Conservation (phyloP, 1,139 yeast species). For the Geotrichum klebahnii region DNA sequence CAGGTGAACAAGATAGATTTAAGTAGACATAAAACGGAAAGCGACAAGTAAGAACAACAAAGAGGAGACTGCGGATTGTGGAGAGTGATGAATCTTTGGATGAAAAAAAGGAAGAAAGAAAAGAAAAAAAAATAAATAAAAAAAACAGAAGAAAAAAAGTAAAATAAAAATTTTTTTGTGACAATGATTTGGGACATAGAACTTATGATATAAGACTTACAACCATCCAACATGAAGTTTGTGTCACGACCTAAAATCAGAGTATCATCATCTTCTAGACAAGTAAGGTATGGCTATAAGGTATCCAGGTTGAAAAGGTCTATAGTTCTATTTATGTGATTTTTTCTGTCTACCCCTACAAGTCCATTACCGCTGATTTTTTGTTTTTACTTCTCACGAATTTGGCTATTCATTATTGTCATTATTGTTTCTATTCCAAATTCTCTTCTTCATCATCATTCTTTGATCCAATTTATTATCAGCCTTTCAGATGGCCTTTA, state of each 20-base stretch:
- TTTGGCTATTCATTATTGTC: neutral
- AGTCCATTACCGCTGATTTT: neutral
- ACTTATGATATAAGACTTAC: no score
- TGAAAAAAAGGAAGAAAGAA: neutral
- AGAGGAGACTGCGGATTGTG: neutral
- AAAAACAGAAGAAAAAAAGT: neutral
- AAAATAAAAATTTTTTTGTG: slow-evolving; percentile 7
- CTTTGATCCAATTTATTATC: no score
- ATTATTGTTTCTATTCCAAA: no score
- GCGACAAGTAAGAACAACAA: slow-evolving; percentile 1
- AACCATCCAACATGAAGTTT: no score
- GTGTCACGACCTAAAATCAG: neutral
- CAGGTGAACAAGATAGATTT: slow-evolving; percentile 1
- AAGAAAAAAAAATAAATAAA: neutral
- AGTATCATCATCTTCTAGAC: no score
- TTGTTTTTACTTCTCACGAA: neutral
- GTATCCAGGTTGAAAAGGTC: neutral
- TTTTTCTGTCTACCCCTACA: no score
- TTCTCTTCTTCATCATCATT: no score
- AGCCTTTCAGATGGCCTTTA: no score
- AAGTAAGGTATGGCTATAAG: neutral
- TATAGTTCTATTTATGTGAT: neutral
- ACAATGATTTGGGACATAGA: no score
- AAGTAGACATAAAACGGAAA: slow-evolving; percentile 4
- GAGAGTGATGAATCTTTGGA: slow-evolving; percentile 4